phyloP scores from a whole-genome alignment of 2,329 filamentous ascomycete species.

The Pseudocercospora fuligena region DNA sequence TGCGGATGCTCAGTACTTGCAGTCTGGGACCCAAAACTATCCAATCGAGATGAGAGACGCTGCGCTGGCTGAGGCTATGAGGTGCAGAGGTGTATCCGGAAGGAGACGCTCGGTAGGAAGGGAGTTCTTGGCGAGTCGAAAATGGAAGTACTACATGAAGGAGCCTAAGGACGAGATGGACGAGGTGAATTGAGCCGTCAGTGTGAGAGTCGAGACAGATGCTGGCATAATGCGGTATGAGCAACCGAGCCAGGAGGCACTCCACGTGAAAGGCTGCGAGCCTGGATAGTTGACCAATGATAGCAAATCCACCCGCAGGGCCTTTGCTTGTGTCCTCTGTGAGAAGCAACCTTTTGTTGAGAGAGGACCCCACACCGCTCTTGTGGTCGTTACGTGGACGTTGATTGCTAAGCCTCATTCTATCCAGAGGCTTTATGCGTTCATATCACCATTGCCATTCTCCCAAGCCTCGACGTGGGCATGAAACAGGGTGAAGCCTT shows the following conservation, averaged over 20 bases:
- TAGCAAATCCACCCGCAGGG: not conserved
- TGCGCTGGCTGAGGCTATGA: too few relatives aligned
- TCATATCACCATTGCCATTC: not conserved
- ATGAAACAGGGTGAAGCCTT: not conserved
- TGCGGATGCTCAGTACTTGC: not conserved
- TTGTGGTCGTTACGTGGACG: not conserved
- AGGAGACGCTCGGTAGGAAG: not conserved
- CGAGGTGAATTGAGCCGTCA: not conserved
- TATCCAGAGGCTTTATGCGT: not conserved
- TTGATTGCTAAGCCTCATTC: not conserved
- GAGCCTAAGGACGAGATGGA: not conserved
- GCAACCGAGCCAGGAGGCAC: not conserved
- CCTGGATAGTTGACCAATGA: not conserved
- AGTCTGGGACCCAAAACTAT: too few relatives aligned
- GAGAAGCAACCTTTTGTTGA: not conserved
- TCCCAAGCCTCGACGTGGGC: not conserved
- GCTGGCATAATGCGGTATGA: not conserved
- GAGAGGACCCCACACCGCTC: not conserved
- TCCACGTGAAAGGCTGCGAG: not conserved
- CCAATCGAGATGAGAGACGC: too few relatives aligned
- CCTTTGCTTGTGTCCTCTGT: not conserved
- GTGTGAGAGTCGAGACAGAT: not conserved
- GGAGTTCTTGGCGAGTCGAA: not conserved
- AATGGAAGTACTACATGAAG: not conserved
- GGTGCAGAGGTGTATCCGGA: too few relatives aligned